These are phyloP conservation scores for Yamadazyma paraphyllophila DNA, from an alignment of 805 yeast species.

Conservation along the genomic window DNA sequence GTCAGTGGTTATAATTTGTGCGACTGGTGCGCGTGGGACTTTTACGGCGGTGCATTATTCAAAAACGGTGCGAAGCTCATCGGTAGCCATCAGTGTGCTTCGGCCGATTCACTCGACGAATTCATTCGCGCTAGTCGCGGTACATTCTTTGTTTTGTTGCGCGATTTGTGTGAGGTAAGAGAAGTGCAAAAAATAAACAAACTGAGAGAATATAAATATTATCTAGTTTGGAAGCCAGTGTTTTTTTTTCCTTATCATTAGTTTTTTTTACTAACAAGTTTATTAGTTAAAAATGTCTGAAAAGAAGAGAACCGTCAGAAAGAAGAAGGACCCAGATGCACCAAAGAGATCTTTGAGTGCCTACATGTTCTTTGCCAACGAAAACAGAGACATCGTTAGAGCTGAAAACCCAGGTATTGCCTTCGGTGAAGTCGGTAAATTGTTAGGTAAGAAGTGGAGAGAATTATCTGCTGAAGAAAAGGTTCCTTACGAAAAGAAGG, in stretches of 20 bases:
- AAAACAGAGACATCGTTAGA: constrained; percentile 92
- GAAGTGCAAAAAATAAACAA: constrained; percentile 7
- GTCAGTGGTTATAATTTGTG: no score
- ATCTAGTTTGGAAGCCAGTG: background rate
- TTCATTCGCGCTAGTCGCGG: background rate
- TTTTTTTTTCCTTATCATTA: background rate
- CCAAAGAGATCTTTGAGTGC: constrained; percentile 98
- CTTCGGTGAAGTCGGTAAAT: constrained; percentile 93
- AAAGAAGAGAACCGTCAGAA: constrained; percentile 44
- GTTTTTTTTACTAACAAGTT: constrained; percentile 6
- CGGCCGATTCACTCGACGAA: background rate
- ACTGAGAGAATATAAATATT: constrained; percentile 3
- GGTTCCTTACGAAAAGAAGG: constrained; percentile 87
- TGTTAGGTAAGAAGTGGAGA: constrained; percentile 97
- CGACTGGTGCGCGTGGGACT: no score
- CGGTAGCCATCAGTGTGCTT: no score
- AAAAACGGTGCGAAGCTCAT: no score
- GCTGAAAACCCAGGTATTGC: constrained; percentile 95
- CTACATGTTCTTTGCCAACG: constrained; percentile 98
- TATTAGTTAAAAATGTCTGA: constrained; percentile 25
- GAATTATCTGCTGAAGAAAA: constrained; percentile 79
- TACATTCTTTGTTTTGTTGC: background rate
- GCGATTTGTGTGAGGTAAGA: background rate
- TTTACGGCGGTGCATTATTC: no score
- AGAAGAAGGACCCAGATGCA: constrained; percentile 87